Evolutionary conservation across 192 early-diverging fungal genomes (phyloP).

Genomic region (Glomus cerebriforme): DNA sequence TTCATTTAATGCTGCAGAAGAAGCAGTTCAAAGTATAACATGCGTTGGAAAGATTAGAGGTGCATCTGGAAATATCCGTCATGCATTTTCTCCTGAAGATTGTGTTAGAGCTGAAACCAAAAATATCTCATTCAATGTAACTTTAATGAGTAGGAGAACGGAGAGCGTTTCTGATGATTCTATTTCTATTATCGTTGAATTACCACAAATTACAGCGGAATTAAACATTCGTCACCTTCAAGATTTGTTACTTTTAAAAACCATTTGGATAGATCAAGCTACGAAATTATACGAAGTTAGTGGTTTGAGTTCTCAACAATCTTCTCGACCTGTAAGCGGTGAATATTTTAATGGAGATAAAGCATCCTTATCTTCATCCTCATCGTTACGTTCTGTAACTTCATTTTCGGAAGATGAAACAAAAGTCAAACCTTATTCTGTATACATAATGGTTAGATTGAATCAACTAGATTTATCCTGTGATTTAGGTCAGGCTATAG

Average conservation of each 20-base stretch:
- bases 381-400: constrained; percentile 16
- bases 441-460: constrained; percentile 47
- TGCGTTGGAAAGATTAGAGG: constrained; percentile 60
- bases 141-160: constrained; percentile 53
- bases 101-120: constrained; percentile 64
- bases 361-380: background rate
- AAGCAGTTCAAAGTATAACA: constrained; percentile 46
- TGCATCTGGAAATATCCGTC: constrained; percentile 63
- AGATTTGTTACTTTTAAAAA: constrained; percentile 69
- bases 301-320: background rate
- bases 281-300: constrained; percentile 44
- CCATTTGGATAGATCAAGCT: constrained; percentile 65
- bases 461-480: constrained; percentile 51
- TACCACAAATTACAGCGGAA: constrained; percentile 53
- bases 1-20: constrained; percentile 45
- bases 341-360: background rate
- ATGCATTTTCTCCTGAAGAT: constrained; percentile 75
- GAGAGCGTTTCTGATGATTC: constrained; percentile 51
- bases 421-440: constrained; percentile 49
- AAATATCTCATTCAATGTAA: constrained; percentile 61
- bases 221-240: constrained; percentile 74
- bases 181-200: constrained; percentile 58
- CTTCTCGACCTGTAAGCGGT: background rate
- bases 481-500: constrained; percentile 67
- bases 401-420: constrained; percentile 26